Evolutionary conservation across 768 basidiomycete genomes (phyloP).

Genomic region (Saitozyma sp.): DNA sequence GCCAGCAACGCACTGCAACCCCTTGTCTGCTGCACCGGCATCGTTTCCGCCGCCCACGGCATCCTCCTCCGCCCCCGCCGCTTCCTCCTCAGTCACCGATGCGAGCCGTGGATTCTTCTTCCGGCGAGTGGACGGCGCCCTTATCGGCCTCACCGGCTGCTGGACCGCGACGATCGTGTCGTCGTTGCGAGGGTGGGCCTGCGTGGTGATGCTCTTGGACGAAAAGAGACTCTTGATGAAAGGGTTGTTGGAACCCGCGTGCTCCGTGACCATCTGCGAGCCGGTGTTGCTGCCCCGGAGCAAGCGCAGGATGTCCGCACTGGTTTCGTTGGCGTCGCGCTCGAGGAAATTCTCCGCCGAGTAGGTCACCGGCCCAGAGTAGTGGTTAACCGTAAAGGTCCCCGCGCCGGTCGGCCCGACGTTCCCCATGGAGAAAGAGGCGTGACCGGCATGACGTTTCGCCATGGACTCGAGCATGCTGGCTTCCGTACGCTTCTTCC

Average conservation of each 20-base stretch:
- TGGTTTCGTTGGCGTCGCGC: constrained; percentile 81
- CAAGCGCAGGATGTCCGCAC: constrained; percentile 88
- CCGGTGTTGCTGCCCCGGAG: constrained; percentile 64
- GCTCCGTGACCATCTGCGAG: constrained; percentile 55
- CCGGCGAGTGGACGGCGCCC: constrained; percentile 82
- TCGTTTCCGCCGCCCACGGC: constrained; percentile 44
- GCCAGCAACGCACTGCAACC: constrained; percentile 74
- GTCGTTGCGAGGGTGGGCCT: constrained; percentile 87
- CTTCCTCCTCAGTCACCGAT: constrained; percentile 43
- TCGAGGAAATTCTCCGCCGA: constrained; percentile 87
- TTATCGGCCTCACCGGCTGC: constrained; percentile 90
- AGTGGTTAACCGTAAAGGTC: constrained; percentile 89
- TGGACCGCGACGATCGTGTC: constrained; percentile 94
- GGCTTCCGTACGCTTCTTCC: constrained; percentile 85
- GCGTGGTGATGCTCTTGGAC: constrained; percentile 82
- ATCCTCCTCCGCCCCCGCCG: constrained; percentile 36
- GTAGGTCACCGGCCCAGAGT: constrained; percentile 86
- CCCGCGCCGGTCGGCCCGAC: constrained; percentile 75
- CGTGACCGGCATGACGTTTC: constrained; percentile 92
- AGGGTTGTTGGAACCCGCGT: constrained; percentile 78
- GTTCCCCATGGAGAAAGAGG: constrained; percentile 79
- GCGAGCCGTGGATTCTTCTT: constrained; percentile 37
- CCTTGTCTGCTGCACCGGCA: constrained; percentile 35
- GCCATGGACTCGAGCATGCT: constrained; percentile 92
- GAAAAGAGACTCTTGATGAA: constrained; percentile 90